Conservation (phyloP, 192 early-diverging fungal genomes). For the Funneliformis mosseae region DNA sequence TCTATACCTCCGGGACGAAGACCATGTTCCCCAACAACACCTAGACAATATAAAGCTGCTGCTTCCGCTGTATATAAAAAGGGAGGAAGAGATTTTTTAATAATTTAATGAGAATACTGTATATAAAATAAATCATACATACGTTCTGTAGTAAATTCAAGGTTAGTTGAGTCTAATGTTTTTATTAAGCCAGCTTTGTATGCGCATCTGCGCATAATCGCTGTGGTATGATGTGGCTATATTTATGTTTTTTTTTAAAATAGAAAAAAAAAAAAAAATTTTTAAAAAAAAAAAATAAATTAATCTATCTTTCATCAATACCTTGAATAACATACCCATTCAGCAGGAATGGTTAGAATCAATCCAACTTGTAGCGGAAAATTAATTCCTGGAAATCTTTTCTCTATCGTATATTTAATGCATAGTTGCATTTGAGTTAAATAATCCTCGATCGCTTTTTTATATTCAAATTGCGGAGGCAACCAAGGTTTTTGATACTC, state of each 20-base stretch:
- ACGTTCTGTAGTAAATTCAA: conserved; percentile 12
- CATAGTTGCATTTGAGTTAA: not conserved
- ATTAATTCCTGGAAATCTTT: not conserved
- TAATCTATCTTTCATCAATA: no score
- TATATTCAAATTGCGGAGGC: not conserved
- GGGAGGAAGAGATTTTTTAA: not conserved
- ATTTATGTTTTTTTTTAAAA: not conserved
- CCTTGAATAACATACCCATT: not conserved
- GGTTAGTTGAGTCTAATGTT: not conserved
- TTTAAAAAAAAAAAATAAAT: not conserved
- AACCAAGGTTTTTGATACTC: conserved; percentile 14
- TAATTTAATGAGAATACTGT: not conserved
- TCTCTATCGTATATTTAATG: not conserved
- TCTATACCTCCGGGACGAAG: conserved; percentile 14
- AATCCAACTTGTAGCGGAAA: conserved; percentile 19
- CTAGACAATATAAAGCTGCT: conserved; percentile 22
- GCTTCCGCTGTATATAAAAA: not conserved
- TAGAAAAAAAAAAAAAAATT: no score
- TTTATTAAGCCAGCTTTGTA: not conserved
- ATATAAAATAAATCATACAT: not conserved
- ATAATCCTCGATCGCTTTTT: conserved; percentile 24
- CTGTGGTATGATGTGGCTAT: not conserved
- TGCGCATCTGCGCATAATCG: not conserved
- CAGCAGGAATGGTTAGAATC: conserved; percentile 2
- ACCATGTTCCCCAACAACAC: not conserved